Percentiles rank a stretch among this genome's conserved stretches.
These are phyloP conservation scores for Coelastrella sp. DNA, from an alignment of 139 green algal species.

Conservation along the genomic window DNA sequence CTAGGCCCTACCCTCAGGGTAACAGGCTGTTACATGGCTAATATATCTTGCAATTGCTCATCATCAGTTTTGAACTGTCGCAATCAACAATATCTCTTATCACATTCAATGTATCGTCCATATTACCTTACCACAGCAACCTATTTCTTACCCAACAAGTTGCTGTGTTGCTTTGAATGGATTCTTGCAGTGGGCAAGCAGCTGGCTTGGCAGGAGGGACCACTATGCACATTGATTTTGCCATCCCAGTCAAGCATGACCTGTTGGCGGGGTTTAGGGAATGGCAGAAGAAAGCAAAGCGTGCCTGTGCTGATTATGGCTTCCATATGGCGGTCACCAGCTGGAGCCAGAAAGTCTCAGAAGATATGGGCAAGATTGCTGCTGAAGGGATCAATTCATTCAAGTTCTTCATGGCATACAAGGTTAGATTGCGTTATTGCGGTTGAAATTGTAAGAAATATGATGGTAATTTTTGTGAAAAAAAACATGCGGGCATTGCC, in stretches of 20 bases:
- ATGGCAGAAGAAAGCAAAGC: conserved; percentile 67
- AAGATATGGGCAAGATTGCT: conserved; percentile 85
- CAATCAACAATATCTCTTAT: too few relatives aligned
- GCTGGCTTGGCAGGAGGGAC: conserved; percentile 94
- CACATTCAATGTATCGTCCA: too few relatives aligned
- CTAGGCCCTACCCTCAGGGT: too few relatives aligned
- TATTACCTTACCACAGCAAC: too few relatives aligned
- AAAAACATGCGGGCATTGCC: background rate
- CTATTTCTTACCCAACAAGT: too few relatives aligned
- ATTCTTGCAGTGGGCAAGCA: conserved; percentile 71
- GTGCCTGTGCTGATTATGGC: conserved; percentile 91
- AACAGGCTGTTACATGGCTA: too few relatives aligned
- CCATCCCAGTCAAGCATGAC: conserved; percentile 85
- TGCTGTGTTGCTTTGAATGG: background rate
- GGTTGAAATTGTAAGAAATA: background rate
- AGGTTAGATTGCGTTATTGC: conserved; percentile 54
- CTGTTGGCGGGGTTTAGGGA: conserved; percentile 66
- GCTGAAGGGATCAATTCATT: conserved; percentile 93
- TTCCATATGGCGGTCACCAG: conserved; percentile 97
- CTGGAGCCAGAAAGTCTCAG: conserved; percentile 80
- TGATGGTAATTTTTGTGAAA: background rate
- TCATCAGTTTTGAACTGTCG: too few relatives aligned
- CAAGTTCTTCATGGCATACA: conserved; percentile 99
- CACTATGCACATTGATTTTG: conserved; percentile 98
- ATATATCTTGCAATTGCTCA: too few relatives aligned